Conservation (phyloP, 805 yeast genomes). For the Lipomyces yamanashiensis region DNA sequence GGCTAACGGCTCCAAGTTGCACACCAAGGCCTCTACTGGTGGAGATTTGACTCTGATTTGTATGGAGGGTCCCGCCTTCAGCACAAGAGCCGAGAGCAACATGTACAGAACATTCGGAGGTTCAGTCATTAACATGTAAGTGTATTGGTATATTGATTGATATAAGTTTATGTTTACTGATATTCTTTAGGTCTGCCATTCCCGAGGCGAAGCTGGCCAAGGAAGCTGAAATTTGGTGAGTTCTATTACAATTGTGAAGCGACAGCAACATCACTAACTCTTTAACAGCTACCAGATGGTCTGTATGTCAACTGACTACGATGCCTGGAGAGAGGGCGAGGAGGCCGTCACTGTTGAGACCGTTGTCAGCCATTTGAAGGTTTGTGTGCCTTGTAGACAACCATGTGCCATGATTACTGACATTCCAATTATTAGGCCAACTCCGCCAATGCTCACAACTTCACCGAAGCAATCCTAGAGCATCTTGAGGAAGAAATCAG, state of each 20-base stretch:
- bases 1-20: conserved; percentile 63
- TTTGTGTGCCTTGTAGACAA: neutral
- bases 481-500: conserved; percentile 64
- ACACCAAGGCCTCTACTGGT: conserved; percentile 66
- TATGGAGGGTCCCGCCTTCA: conserved; percentile 99
- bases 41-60: conserved; percentile 85
- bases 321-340: conserved; percentile 94
- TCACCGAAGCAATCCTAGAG: conserved; percentile 72
- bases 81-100: conserved; percentile 94
- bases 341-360: conserved; percentile 99
- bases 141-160: neutral
- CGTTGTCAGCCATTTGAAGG: conserved; percentile 79
- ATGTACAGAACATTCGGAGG: conserved; percentile 90
- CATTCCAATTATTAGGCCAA: conserved; percentile 58
- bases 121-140: conserved; percentile 85
- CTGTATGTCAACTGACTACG: conserved; percentile 99
- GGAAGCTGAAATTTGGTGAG: conserved; percentile 87
- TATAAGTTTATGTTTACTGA: neutral
- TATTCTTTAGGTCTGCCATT: conserved; percentile 59
- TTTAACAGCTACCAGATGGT: conserved; percentile 81
- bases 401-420: neutral
- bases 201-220: conserved; percentile 98
- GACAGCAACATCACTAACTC: neutral
- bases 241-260: neutral
- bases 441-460: conserved; percentile 77